Percentiles rank a stretch among this genome's conserved stretches.
Conservation (phyloP, 805 yeast species). For the Wickerhamiella kurtzmanii region DNA sequence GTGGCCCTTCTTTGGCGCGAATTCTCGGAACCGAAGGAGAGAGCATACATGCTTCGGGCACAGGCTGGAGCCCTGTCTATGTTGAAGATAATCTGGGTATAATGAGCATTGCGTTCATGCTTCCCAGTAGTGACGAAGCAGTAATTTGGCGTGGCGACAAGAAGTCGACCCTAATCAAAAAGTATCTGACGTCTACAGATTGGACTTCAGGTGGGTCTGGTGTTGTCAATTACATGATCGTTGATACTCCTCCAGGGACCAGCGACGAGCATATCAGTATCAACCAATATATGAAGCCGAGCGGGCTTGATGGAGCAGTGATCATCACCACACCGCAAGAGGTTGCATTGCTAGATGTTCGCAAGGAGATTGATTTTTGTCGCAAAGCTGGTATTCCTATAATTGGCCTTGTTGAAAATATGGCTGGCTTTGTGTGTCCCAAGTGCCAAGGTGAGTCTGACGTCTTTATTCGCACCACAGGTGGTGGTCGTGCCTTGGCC, state of each 20-base stretch:
- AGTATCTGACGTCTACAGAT: slow-evolving; percentile 83
- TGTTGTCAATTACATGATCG: slow-evolving; percentile 56
- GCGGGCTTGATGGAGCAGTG: slow-evolving; percentile 90
- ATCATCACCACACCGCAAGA: slow-evolving; percentile 97
- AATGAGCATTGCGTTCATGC: slow-evolving; percentile 90
- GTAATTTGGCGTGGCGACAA: slow-evolving; percentile 97
- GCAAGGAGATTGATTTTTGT: slow-evolving; percentile 93
- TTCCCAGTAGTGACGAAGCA: slow-evolving; percentile 86
- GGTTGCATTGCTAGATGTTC: slow-evolving; percentile 84
- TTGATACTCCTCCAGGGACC: slow-evolving; percentile 98
- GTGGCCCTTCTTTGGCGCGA: slow-evolving; percentile 93
- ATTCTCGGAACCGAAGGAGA: slow-evolving; percentile 90
- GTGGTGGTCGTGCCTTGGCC: slow-evolving; percentile 83
- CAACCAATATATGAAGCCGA: slow-evolving; percentile 72
- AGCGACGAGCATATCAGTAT: slow-evolving; percentile 93
- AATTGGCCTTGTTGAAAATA: slow-evolving; percentile 87
- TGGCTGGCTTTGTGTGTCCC: slow-evolving; percentile 98
- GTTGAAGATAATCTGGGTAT: slow-evolving; percentile 89
- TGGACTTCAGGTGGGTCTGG: slow-evolving; percentile 37
- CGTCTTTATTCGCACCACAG: slow-evolving; percentile 90
- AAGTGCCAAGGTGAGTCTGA: slow-evolving; percentile 78
- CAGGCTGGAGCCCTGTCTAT: slow-evolving; percentile 96
- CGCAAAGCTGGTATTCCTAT: slow-evolving; percentile 76
- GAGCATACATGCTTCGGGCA: slow-evolving; percentile 70
- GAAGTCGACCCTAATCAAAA: slow-evolving; percentile 84